phyloP scores from a whole-genome alignment of 805 yeast species.

The Debaryomyces castellii region DNA sequence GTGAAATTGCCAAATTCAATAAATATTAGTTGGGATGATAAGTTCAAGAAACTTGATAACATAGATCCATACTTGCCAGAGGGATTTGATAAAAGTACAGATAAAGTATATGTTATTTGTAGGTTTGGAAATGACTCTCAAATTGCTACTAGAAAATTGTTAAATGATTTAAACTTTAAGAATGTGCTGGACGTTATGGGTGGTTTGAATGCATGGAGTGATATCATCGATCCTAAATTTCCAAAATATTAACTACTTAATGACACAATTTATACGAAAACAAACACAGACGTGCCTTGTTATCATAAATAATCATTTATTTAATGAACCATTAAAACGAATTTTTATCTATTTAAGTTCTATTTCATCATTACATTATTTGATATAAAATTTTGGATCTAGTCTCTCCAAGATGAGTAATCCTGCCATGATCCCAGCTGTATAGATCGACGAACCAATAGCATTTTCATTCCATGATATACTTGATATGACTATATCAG shows the following conservation, averaged over 20 bases:
- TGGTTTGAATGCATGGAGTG: conserved; percentile 72
- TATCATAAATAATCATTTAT: neutral
- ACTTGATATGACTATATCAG: conserved; percentile 48
- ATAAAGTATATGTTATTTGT: conserved; percentile 63
- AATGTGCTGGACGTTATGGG: conserved; percentile 71
- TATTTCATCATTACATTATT: neutral
- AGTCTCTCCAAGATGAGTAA: conserved; percentile 46
- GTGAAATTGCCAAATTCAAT: conserved; percentile 57
- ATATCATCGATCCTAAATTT: conserved; percentile 53
- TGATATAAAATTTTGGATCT: conserved; percentile 17
- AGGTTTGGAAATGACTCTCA: conserved; percentile 92
- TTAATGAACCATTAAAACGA: neutral
- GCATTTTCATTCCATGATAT: conserved; percentile 59
- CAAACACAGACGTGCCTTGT: too few relatives aligned
- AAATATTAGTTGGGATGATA: conserved; percentile 61
- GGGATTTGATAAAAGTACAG: conserved; percentile 17
- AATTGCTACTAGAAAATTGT: conserved; percentile 59
- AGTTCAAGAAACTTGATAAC: conserved; percentile 30
- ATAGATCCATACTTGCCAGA: conserved; percentile 21
- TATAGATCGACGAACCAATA: conserved; percentile 45
- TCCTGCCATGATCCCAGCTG: conserved; percentile 54
- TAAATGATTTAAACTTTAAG: conserved; percentile 46
- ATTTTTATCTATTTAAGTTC: neutral
- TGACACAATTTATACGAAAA: neutral
- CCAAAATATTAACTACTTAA: conserved; percentile 57